Evolutionary conservation across 768 basidiomycete species (phyloP), one percentile per base, ranked within the genome.

Genomic region (Boletus reticuloceps): DNA sequence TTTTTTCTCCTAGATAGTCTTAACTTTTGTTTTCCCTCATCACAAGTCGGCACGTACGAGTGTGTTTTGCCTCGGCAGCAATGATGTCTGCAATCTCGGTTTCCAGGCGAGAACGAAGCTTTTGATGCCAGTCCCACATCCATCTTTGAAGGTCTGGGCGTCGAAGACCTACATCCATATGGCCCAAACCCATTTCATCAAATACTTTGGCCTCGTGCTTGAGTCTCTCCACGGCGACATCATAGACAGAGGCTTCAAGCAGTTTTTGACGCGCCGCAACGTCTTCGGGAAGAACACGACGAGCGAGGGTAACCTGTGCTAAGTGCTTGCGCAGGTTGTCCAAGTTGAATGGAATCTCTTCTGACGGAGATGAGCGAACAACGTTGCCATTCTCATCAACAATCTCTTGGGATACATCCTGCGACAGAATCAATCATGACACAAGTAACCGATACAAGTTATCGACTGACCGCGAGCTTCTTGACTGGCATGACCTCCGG

Each of bases 91-190:
- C 64, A 20, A 88, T 79, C 59, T 86, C 85, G 1, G 69, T 64
- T 50, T 76, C 74, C 6, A 89, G 69, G 6, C 82, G 75, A 5
- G 46, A 66, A 29, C 76, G 69, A n/a, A 94, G 77, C 58, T 79
- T 78, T 17, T 71, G 63, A 63, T 93, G 88, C 93, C 93, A 96
- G 8, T 82, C 74, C 87, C 88, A 92, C 89, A 96, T 91, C 88
- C 88, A 89, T 39, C 72, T 69, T 59, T 85, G 84, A 25, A 95
- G 73, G 58, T 83, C 79, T 16, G 74, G 72, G 29, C 75, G 71
- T 42, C 74, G 75, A 50, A 84, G 71, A 10, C 73, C 71, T 19
- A 71, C 72, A 55, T 73, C 76, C 31, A 74, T 70, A 54, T 73
- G 75, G 27, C 69, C 78, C 22, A 91, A 60, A 14, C 86, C 86